Evolutionary conservation across 352 stramenopile species (phyloP), one percentile per base, ranked within the genome.

Genomic region (Phytophthora ramorum): DNA sequence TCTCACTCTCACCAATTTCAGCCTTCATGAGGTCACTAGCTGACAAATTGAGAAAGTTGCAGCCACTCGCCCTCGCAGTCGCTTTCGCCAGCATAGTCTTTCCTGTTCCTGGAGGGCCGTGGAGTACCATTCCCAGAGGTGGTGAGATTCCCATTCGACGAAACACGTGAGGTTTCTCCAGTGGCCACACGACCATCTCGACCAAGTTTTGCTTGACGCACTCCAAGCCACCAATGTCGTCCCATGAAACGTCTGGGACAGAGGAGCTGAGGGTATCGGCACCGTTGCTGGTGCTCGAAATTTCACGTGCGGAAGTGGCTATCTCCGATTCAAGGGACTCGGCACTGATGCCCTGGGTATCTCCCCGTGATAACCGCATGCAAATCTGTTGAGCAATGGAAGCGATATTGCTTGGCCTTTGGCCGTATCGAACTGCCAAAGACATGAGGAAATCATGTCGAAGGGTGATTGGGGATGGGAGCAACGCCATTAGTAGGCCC

Each of bases 61-160:
- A 96, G n/a, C 83, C 73, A 28, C 85, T 94, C 7, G 85, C 88
- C 6, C 75, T 85, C 0, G 88, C 85, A 8, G 87, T 78, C 0
- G 88, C 88, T 69, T 96, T 96, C 16, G 88, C 88, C 0, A 96
- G 69, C 84, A 96, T 90, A 1, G 88, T 96, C 70, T 96, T 96
- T 45, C 88, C 88, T 19, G 88, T 96, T 16, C 88, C 88, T 22
- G 88, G 88, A 7, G 88, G 88, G 1, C 88, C 88, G 51, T 95
- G 76, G 2, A 96, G 63, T 19, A 96, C 75, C 65, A 96, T 87
- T 2, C 88, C 88, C 6, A 86, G 66, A 12, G 88, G 88, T 3
- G 88, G 86, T 8, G 85, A 80, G 37, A 96, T 95, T 4, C 87
- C 87, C 86, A 95, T 92, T 6, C 83, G 75, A 43, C 72, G 61